phyloP scores from a whole-genome alignment of 768 basidiomycete genomes.

The Phlegmacium glaucopus region DNA sequence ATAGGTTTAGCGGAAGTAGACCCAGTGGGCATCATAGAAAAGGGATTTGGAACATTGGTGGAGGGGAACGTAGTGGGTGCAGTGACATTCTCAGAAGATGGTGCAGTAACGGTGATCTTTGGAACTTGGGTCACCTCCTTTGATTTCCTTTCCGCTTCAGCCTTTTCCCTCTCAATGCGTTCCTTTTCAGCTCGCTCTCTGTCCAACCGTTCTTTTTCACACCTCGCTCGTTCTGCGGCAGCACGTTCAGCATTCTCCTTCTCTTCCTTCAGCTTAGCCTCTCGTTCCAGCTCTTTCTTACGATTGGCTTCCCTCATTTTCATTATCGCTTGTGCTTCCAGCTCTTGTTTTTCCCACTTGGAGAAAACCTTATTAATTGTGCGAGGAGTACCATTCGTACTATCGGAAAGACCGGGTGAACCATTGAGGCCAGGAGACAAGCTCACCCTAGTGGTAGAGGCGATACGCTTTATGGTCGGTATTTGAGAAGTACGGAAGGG shows the following conservation, averaged over 20 bases:
- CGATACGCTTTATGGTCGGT: conserved; percentile 31
- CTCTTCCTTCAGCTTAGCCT: conserved; percentile 32
- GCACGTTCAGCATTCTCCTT: conserved; percentile 27
- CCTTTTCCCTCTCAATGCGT: conserved; percentile 21
- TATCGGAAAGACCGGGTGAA: conserved; percentile 42
- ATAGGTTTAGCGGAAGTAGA: conserved; percentile 10
- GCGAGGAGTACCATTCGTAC: conserved; percentile 46
- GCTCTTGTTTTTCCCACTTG: conserved; percentile 86
- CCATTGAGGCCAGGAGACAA: conserved; percentile 16
- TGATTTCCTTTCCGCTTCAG: conserved; percentile 12
- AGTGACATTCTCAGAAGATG: background rate
- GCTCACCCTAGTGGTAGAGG: conserved; percentile 42
- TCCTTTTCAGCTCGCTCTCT: conserved; percentile 29
- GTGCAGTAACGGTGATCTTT: conserved; percentile 22
- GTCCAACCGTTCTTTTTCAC: conserved; percentile 16
- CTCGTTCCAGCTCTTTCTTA: conserved; percentile 44
- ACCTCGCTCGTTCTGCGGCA: conserved; percentile 22
- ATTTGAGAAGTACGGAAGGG: conserved; percentile 39
- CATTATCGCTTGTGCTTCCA: conserved; percentile 77
- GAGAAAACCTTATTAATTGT: conserved; percentile 43
- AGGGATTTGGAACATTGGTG: conserved; percentile 6
- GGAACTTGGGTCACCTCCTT: conserved; percentile 18
- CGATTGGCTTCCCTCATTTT: conserved; percentile 54
- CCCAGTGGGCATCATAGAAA: conserved; percentile 10
- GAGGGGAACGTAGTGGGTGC: background rate